These are phyloP conservation scores for Pulveroboletus sp. DNA, from an alignment of 768 basidiomycete species.

Conservation along the genomic window DNA sequence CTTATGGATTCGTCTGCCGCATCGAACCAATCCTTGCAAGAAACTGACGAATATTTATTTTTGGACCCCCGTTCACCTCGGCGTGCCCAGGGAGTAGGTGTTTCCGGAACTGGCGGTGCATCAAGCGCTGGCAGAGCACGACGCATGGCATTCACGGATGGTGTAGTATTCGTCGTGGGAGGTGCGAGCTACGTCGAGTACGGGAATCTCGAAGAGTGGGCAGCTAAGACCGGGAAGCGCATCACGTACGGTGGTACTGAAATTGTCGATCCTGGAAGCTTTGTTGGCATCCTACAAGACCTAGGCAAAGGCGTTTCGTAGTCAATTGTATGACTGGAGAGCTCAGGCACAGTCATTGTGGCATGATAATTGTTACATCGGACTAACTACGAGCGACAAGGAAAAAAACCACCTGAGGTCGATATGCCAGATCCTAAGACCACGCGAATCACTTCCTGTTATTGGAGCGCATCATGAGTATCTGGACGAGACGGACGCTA, in stretches of 20 bases:
- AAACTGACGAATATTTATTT: conserved; percentile 94
- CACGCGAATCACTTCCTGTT: conserved; percentile 46
- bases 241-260: conserved; percentile 96
- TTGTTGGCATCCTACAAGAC: conserved; percentile 65
- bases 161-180: conserved; percentile 91
- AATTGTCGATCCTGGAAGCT: conserved; percentile 84
- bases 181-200: conserved; percentile 98
- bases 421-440: background rate
- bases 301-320: conserved; percentile 48
- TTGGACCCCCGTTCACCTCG: conserved; percentile 87
- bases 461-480: conserved; percentile 61
- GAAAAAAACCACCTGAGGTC: background rate
- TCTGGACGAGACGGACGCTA: conserved; percentile 78
- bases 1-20: conserved; percentile 96
- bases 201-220: conserved; percentile 95
- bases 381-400: conserved; percentile 13
- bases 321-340: conserved; percentile 33
- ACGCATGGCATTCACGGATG: conserved; percentile 80
- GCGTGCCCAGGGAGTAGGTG: conserved; percentile 43
- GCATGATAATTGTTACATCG: background rate
- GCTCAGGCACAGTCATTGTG: conserved; percentile 6
- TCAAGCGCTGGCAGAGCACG: conserved; percentile 37
- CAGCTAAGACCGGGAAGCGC: conserved; percentile 69
- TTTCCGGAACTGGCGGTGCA: conserved; percentile 36
- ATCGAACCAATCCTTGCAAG: conserved; percentile 89